A percentile compares a stretch with the other conserved stretches of the same genome.
phyloP scores from a whole-genome alignment of 805 yeast genomes.

The Hanseniaspora lindneri region DNA sequence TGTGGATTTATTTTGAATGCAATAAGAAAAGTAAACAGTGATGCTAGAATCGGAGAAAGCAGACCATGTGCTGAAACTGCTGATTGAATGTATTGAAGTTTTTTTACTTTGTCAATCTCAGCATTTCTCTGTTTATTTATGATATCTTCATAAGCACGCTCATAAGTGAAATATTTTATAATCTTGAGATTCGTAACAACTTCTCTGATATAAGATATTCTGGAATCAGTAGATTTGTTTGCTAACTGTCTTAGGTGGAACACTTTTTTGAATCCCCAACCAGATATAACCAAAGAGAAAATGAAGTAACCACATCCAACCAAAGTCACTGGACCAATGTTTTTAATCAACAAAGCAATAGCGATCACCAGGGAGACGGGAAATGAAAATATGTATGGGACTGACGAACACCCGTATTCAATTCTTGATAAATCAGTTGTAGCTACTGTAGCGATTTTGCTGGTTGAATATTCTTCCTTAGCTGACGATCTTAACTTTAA shows the following conservation, averaged over 20 bases:
- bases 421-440: slow-evolving; percentile 74
- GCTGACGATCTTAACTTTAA: slow-evolving; percentile 48
- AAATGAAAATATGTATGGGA: slow-evolving; percentile 51
- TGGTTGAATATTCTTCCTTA: slow-evolving; percentile 48
- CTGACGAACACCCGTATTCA: slow-evolving; percentile 62
- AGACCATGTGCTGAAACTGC: slow-evolving; percentile 52
- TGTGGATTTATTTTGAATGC: slow-evolving; percentile 35
- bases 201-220: slow-evolving; percentile 70
- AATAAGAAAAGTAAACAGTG: slow-evolving; percentile 47
- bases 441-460: slow-evolving; percentile 62
- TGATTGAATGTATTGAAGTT: slow-evolving; percentile 42
- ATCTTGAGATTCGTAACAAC: slow-evolving; percentile 64
- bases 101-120: slow-evolving; percentile 52
- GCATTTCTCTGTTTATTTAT: slow-evolving; percentile 43
- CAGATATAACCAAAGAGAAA: slow-evolving; percentile 33
- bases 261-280: slow-evolving; percentile 39
- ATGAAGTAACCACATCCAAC: slow-evolving; percentile 53
- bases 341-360: slow-evolving; percentile 49
- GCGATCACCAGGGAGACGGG: slow-evolving; percentile 55
- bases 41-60: slow-evolving; percentile 56
- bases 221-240: slow-evolving; percentile 54
- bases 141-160: slow-evolving; percentile 53
- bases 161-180: slow-evolving; percentile 89
- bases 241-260: slow-evolving; percentile 47
- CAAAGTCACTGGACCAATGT: slow-evolving; percentile 61